Conservation (phyloP, 1,284 basidiomycete species). For the Ceratobasidium sp. region DNA sequence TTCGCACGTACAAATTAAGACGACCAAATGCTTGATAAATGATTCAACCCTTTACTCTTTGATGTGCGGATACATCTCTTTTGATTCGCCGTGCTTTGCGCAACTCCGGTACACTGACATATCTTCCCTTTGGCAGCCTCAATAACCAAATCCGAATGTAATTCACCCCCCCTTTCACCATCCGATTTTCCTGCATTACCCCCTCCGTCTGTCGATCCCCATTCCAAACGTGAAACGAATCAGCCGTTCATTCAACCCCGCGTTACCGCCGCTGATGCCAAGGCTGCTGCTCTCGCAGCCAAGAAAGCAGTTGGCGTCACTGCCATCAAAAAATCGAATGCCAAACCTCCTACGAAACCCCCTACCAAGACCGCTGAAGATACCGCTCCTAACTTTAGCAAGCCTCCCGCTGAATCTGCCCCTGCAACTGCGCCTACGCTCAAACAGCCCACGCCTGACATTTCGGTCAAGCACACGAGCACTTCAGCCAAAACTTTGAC, state of each 20-base stretch:
- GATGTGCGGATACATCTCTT: constrained; percentile 37
- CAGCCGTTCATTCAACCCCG: constrained; percentile 36
- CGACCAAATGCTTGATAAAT: constrained; percentile 26
- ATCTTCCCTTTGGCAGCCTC: constrained; percentile 52
- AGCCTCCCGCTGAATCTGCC: not conserved
- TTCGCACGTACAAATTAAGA: constrained; percentile 38
- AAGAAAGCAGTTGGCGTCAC: constrained; percentile 33
- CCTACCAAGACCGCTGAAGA: constrained; percentile 15
- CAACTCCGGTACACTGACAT: constrained; percentile 68
- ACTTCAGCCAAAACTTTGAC: not conserved
- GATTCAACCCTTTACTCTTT: constrained; percentile 4
- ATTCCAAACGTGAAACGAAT: constrained; percentile 37
- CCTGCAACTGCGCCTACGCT: no score
- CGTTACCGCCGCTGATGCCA: constrained; percentile 27
- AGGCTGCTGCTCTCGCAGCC: constrained; percentile 14
- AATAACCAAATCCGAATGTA: constrained; percentile 48
- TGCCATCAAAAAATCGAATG: constrained; percentile 13
- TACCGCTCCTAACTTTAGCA: not conserved
- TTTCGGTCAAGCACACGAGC: not conserved
- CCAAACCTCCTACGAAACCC: constrained; percentile 20
- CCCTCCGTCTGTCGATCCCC: constrained; percentile 37
- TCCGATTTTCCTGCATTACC: constrained; percentile 75
- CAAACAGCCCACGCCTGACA: not conserved
- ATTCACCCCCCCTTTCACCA: constrained; percentile 59
- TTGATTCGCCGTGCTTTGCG: constrained; percentile 67